Evolutionary conservation across 2,329 filamentous ascomycete genomes (phyloP).

Genomic region (Paecilomyces formosus): DNA sequence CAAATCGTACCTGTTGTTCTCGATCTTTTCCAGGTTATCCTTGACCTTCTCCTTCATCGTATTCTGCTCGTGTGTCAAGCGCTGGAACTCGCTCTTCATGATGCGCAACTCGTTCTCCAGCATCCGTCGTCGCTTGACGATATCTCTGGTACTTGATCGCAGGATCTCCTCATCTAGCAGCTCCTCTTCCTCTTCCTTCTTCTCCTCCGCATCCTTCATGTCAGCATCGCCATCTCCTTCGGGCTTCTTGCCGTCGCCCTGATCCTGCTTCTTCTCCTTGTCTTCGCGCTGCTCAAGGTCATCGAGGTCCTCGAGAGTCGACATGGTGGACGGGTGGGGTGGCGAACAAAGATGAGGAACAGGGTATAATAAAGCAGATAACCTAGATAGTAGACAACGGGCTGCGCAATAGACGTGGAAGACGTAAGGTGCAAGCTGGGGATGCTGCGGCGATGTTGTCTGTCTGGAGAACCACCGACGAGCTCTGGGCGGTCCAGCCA

Average conservation of each 20-base stretch:
- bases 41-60: conserved; percentile 99
- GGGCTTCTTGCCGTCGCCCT: conserved; percentile 50
- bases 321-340: conserved; percentile 52
- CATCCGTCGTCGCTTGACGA: conserved; percentile 80
- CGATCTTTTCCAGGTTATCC: conserved; percentile 97
- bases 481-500: background rate
- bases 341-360: background rate
- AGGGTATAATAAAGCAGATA: conserved; percentile 2
- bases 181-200: conserved; percentile 64
- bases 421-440: background rate
- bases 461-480: background rate
- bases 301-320: conserved; percentile 85
- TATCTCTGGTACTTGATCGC: conserved; percentile 87
- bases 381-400: background rate
- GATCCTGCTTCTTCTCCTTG: conserved; percentile 57
- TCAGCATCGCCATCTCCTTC: conserved; percentile 67
- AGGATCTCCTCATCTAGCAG: conserved; percentile 90
- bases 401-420: background rate
- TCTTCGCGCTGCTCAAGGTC: conserved; percentile 71
- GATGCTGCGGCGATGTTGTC: conserved; percentile 1
- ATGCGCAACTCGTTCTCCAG: conserved; percentile 97
- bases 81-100: conserved; percentile 95
- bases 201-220: conserved; percentile 75
- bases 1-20: conserved; percentile 81
- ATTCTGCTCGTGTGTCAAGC: conserved; percentile 88